Evolutionary conservation across 805 yeast species (phyloP), one percentile per base, ranked within the genome.

Genomic region (Hanseniaspora mollemarum): DNA sequence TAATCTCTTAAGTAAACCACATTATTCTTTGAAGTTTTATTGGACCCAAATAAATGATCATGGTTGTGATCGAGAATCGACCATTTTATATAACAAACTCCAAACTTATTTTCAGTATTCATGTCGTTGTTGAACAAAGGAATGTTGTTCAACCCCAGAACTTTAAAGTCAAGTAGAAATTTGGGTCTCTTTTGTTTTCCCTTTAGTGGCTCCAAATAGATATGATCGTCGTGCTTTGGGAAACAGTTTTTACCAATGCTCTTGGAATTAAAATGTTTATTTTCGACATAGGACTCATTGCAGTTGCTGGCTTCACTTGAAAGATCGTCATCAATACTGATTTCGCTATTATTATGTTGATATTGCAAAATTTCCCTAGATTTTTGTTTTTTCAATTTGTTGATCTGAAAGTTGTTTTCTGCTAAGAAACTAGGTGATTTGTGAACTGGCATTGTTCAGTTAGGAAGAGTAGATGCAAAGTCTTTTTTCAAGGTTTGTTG

Each of bases 111-210:
- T 13, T 48, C 31, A 3, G 18, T 22, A 16, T 16, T 22, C 2
- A 38, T 15, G 4, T 21, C 32, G 5, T 33, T 22, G 9, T 40
- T 29, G 21, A 40, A 40, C 25, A 48, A 40, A 1, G 97, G 97
- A 26, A 90, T 75, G 59, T 88, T 88, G n/a, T 81, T 73, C 43
- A 90, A 68, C 55, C 85, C 94, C 51, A 76, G 74, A 43, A 87
- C 72, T 16, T 72, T 64, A 26, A 86, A 65, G 19, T 70, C 63
- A 37, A 86, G 70, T 45, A 75, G 67, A 63, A 85, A 88, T 64
- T 77, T 78, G 7, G 86, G 83, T 53, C 73, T 70, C 53, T 63
- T 69, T 40, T 64, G 58, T 31, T 62, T 65, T 21, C 57, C 50
- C 22, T 19, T 44, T 18, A 48, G 26, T 2, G 51, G 51, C 8